phyloP scores from a whole-genome alignment of 192 early-diverging fungal species.

The Funneliformis mosseae region DNA sequence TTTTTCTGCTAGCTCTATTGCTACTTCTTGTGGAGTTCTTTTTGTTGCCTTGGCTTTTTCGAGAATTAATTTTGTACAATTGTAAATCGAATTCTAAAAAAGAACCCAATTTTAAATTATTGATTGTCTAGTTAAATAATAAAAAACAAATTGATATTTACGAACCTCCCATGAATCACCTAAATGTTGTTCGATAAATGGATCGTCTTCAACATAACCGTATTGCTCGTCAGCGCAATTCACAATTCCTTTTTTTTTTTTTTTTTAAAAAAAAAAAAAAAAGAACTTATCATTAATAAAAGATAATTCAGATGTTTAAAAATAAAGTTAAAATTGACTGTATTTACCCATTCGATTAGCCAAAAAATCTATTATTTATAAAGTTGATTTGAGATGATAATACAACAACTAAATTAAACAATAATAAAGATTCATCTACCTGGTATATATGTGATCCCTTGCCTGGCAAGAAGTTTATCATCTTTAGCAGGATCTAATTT shows the following conservation, averaged over 20 bases:
- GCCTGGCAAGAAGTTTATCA: constrained; percentile 40
- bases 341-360: constrained; percentile 40
- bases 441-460: constrained; percentile 47
- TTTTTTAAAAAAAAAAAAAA: too few species aligned
- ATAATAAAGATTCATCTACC: neutral
- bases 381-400: neutral
- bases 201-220: constrained; percentile 47
- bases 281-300: neutral
- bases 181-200: constrained; percentile 46
- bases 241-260: constrained; percentile 42
- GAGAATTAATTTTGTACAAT: constrained; percentile 40
- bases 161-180: constrained; percentile 34
- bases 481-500: constrained; percentile 36
- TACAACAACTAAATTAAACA: neutral
- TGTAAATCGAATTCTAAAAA: constrained; percentile 49
- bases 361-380: constrained; percentile 38
- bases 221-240: constrained; percentile 51
- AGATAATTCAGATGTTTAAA: neutral
- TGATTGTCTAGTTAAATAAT: neutral
- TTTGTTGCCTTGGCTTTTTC: constrained; percentile 15
- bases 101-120: constrained; percentile 21
- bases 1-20: constrained; percentile 43
- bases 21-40: constrained; percentile 45
- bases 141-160: neutral
- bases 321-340: neutral